A percentile compares a stretch with the other conserved stretches of the same genome.
Evolutionary conservation across 1,284 basidiomycete genomes (phyloP).

Genomic region (Somion occarium): DNA sequence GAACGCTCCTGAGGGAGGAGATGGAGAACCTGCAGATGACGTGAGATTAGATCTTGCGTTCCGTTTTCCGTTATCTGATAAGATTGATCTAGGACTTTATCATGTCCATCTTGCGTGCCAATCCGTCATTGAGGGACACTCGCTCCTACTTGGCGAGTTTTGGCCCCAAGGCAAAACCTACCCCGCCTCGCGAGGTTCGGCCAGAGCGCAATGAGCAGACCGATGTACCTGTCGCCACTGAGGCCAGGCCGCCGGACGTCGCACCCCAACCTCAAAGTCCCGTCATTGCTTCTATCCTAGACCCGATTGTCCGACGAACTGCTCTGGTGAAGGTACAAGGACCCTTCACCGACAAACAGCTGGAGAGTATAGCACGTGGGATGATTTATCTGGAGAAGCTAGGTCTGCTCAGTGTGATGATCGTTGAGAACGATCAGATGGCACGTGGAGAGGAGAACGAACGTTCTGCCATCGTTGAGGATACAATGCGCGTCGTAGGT

Average conservation of each 20-base stretch:
- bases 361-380: slow-evolving; percentile 90
- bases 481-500: slow-evolving; percentile 81
- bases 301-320: slow-evolving; percentile 79
- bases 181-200: slow-evolving; percentile 19
- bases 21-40: slow-evolving; percentile 46
- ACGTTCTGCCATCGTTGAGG: slow-evolving; percentile 57
- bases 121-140: slow-evolving; percentile 89
- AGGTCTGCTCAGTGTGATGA: slow-evolving; percentile 91
- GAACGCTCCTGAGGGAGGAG: slow-evolving; percentile 36
- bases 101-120: slow-evolving; percentile 89
- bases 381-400: slow-evolving; percentile 95
- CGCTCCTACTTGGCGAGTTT: slow-evolving; percentile 89
- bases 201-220: slow-evolving; percentile 9
- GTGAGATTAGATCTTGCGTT: slow-evolving; percentile 27
- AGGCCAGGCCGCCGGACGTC: slow-evolving; percentile 23
- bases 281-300: slow-evolving; percentile 78
- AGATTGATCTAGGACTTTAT: slow-evolving; percentile 82
- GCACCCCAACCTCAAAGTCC: slow-evolving; percentile 34
- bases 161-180: slow-evolving; percentile 40
- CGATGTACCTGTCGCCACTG: slow-evolving; percentile 15
- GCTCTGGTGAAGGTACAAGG: slow-evolving; percentile 97
- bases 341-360: slow-evolving; percentile 93
- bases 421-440: slow-evolving; percentile 87
- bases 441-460: slow-evolving; percentile 63
- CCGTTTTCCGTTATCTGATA: not conserved